Base-by-base conservation (phyloP, 164 flowering plant species). In the Taxillus chinensis region DNA sequence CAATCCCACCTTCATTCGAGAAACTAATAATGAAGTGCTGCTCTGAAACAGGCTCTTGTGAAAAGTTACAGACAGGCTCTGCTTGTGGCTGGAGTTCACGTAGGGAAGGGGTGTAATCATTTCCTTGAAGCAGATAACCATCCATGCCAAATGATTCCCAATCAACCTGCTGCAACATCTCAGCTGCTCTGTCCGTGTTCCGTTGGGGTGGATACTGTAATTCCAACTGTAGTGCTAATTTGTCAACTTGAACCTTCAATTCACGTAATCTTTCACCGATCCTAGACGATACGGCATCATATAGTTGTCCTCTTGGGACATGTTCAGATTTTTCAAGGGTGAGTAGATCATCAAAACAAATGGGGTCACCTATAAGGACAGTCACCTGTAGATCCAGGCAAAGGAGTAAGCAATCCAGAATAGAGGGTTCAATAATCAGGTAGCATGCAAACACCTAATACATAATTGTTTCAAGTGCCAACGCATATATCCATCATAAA, bases 121-220 rank as follows among this genome's bases (percentile, higher is more conserved):
- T 76, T 8, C 66, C 73, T 0, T 57, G 11, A 50, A 42, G 13
- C 3, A 74, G 43, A 65, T 64, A 75, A 63, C 66, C 71, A 45
- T 60, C 79, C 76, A 84, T 77, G 58, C 92, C 95, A 68, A 85
- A 83, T 59, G 85, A 83, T 51, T 90, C 99, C 96, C 97, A 89
- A 69, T 93, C 96, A 60, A 88, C 74, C 67, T 79, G 87, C 59
- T 82, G 90, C 68, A 84, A 45, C 6, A 88, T 74, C 10, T 73
- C 77, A 65, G 82, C 75, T 27, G 83, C 87, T 17, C 79, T 73
- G 8, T 80, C 80, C 43, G 64, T 38, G 40, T 64, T 67, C 27
- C 38, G 55, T 6, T 38, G 17, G 14, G 71, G 57, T 41, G 67
- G 56, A 12, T 70, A 60, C 60, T 74, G 73, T 54, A 60, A 38